Base-by-base conservation (phyloP, 305 asterid species). In the Salvia sclarea region DNA sequence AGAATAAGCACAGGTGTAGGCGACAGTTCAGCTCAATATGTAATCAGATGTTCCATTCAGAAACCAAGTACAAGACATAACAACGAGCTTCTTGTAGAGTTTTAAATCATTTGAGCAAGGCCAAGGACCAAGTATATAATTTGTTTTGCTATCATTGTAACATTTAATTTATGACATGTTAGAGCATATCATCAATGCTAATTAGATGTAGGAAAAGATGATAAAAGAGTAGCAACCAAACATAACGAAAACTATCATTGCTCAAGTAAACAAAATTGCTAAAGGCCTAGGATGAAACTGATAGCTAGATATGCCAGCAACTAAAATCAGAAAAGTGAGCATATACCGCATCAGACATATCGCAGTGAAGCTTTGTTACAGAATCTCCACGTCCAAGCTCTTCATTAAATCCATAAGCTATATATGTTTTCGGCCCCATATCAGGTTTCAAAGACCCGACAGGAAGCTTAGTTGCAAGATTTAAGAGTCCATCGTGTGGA, bases 381-480 rank as follows among this genome's bases (percentile, higher is more conserved):
- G 96, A 88, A 78, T 88, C 91, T 22, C 91, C 93, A 43, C 91
- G 89, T 5, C 91, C 93, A 17, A 88, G 80, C 75, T 88, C 96
- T 67, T 81, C 76, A 2, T 58, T 40, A 64, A 80, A 54, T 18
- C 93, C 96, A 73, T 84, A 83, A 62, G 96, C 93, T 61, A 88
- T 88, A 56, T 84, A 86, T 30, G 96, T 84, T 79, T 88, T 86
- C 2, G 89, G 91, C 22, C 96, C 92, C 88, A 86, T 58, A 71
- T 88, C 91, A 20, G 93, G 89, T 75, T 83, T 88, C 74, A 84
- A 43, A 61, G 78, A 81, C 2, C 50, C 0, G 0, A 17, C 0
- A 1, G 96, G 94, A 45, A 86, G 79, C 62, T 80, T 82, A 55
- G 58, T 76, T 8, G 88, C 84, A 71, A 89, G 87, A 73, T 89